Percentiles rank a stretch among this genome's conserved stretches.
phyloP scores from a whole-genome alignment of 73 alveolate species.

The Tetrahymena thermophila region DNA sequence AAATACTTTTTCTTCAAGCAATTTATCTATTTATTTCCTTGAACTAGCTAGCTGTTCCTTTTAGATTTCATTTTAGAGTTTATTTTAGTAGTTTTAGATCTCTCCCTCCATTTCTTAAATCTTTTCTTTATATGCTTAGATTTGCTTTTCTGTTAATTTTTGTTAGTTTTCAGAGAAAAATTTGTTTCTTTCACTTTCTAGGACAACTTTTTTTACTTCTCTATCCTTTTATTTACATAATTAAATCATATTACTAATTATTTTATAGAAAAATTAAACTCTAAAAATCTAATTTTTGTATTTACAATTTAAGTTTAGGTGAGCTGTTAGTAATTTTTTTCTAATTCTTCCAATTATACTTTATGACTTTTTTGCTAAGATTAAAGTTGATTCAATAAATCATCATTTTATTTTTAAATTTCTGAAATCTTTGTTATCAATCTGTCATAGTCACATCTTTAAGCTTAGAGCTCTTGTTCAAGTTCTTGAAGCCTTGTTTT shows the following conservation, averaged over 20 bases:
- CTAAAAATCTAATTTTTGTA: not conserved
- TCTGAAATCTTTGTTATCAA: not conserved
- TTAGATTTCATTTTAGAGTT: not conserved
- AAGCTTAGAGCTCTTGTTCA: not conserved
- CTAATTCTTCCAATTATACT: not conserved
- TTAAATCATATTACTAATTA: not conserved
- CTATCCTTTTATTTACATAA: not conserved
- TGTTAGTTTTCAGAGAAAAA: not conserved
- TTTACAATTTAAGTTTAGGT: not conserved
- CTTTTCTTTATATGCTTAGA: not conserved
- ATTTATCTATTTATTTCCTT: not conserved
- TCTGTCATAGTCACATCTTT: not conserved
- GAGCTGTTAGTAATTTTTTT: not conserved
- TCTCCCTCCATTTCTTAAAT: not conserved
- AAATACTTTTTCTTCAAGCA: not conserved
- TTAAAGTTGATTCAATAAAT: not conserved
- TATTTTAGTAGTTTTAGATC: not conserved
- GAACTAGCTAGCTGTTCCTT: not conserved
- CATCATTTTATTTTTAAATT: not conserved
- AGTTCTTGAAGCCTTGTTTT: not conserved
- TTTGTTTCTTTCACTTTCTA: not conserved
- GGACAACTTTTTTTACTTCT: not conserved
- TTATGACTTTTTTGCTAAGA: not conserved
- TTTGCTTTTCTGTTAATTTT: not conserved
- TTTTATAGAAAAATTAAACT: not conserved